Evolutionary conservation across 805 yeast species (phyloP), one percentile per base, ranked within the genome.

Genomic region (Candida odintsovae): DNA sequence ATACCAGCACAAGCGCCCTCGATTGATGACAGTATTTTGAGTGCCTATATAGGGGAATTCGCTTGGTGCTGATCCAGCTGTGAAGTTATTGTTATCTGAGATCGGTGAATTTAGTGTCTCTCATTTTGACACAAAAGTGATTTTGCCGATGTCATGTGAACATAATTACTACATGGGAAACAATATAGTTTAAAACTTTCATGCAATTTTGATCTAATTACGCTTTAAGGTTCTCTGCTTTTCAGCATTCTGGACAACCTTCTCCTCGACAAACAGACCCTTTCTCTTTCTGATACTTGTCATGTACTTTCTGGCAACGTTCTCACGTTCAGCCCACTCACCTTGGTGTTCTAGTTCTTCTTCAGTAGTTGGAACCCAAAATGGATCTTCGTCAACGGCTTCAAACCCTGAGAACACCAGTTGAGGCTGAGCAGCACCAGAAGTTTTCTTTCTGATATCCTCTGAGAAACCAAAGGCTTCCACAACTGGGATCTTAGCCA

Each of bases 301-400:
- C 83, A 94, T 86, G 62, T 92, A 90, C 60, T 75, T 75, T 62
- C 95, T 77, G 0, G 97, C 98, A 52, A 90, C 72, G 59, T 94
- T 94, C 58, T 89, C 98, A 57, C 86, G 77, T 56, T 94, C 99
- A 1, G 97, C 95, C 54, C 78, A 77, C 52, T 88, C 96, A 23
- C 99, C 99, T 40, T 88, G 70, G 48, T 89, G 95, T 63, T 94
- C 98, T 40, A 94, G 67, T 64, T 94, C 99, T 63, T 90, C 97
- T 57, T 88, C 97, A 0, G 99, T 94, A 3, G 94, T 87, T 13
- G 99, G 99, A 15, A 94, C 96, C 99, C 99, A 94, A 73, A 86
- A 94, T 40, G 99, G 99, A 71, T 94, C 98, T 54, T 85, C 78
- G 53, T 90, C 95, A 43, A 92, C 78, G 52, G 83, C 70, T 58